A percentile compares a stretch with the other conserved stretches of the same genome.
Conservation (phyloP, 192 early-diverging fungal genomes). For the Coemansia sp. region DNA sequence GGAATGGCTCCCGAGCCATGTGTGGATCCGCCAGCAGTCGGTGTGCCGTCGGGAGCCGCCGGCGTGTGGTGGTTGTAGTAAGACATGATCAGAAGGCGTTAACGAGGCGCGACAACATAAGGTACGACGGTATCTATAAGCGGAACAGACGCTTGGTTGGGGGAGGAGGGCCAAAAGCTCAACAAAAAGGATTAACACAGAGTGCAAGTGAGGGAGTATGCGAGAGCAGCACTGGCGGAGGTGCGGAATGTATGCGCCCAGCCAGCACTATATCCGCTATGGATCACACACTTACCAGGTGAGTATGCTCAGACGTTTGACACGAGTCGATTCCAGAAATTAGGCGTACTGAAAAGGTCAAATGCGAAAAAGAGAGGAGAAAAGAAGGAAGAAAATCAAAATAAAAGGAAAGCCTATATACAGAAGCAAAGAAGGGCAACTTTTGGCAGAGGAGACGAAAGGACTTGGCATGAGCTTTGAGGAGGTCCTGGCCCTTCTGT, state of each 20-base stretch:
- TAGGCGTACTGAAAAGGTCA: neutral
- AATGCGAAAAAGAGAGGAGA: neutral
- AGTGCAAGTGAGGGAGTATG: no score
- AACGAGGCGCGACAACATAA: neutral
- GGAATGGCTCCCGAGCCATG: no score
- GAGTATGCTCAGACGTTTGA: neutral
- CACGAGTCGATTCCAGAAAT: neutral
- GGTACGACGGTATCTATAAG: neutral
- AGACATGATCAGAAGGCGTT: neutral
- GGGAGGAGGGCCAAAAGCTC: no score
- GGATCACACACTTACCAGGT: neutral
- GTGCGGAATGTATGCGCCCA: no score
- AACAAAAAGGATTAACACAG: no score
- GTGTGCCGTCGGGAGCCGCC: neutral
- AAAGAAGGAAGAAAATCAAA: neutral
- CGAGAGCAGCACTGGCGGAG: no score
- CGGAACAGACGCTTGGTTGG: no score
- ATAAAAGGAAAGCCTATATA: neutral
- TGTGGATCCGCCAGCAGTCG: neutral
- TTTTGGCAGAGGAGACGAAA: no score
- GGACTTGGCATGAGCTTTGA: no score
- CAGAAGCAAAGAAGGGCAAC: neutral
- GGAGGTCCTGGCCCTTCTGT: no score
- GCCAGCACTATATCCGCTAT: no score
- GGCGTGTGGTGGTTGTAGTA: slow-evolving; percentile 12